phyloP scores from a whole-genome alignment of 345 rosid genomes.

The Salix purpurea region DNA sequence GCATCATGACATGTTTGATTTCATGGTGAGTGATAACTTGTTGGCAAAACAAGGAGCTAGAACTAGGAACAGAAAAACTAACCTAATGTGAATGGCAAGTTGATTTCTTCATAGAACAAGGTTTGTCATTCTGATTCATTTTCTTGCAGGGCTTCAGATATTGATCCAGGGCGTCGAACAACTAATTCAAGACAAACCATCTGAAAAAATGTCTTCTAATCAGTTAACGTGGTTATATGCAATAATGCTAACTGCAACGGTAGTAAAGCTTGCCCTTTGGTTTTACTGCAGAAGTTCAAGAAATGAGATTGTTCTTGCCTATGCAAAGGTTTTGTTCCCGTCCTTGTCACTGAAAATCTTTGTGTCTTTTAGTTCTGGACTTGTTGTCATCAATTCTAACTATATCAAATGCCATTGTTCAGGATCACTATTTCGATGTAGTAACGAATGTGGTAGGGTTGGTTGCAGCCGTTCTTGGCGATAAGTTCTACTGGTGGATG shows the following conservation, averaged over 20 bases:
- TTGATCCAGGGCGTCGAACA: conserved; percentile 61
- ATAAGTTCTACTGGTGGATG: conserved; percentile 74
- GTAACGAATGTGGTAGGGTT: conserved; percentile 78
- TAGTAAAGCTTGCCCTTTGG: conserved; percentile 73
- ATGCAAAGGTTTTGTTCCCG: conserved; percentile 54
- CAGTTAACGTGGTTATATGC: conserved; percentile 62
- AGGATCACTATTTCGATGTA: conserved; percentile 92
- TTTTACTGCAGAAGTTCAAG: conserved; percentile 71
- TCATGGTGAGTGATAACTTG: not conserved
- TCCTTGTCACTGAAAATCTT: not conserved
- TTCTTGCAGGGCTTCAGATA: conserved; percentile 64
- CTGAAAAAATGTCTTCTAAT: conserved; percentile 40
- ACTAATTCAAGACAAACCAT: conserved; percentile 37
- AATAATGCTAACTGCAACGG: conserved; percentile 75
- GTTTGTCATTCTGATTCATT: not conserved
- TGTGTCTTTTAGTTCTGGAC: not conserved
- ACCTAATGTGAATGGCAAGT: too few species aligned
- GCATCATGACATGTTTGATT: too few species aligned
- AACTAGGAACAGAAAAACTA: too few species aligned
- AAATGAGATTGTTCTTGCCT: conserved; percentile 79
- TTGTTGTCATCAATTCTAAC: not conserved
- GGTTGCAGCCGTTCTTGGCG: conserved; percentile 75
- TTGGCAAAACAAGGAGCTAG: too few species aligned
- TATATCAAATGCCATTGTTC: conserved; percentile 9
- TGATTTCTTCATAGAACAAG: not conserved